Conservation (phyloP, 257 asterid species). For the Echium plantagineum region DNA sequence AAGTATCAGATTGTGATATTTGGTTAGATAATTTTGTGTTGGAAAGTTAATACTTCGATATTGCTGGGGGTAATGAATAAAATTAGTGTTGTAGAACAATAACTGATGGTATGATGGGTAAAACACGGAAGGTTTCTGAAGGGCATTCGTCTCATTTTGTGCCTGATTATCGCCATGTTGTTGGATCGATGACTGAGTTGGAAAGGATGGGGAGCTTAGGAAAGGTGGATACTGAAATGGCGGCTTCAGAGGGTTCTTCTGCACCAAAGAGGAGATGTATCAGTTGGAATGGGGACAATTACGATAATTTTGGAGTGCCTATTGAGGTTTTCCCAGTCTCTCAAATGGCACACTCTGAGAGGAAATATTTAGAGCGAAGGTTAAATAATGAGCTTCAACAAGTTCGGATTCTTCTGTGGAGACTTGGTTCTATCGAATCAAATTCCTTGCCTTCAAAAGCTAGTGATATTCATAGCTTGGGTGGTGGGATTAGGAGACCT, state of each 20-base stretch:
- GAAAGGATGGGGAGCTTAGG: conserved; percentile 45
- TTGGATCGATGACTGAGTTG: too few species aligned
- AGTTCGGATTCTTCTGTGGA: conserved; percentile 50
- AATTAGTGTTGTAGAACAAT: conserved; percentile 20
- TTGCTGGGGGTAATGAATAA: conserved; percentile 13
- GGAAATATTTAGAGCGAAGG: conserved; percentile 41
- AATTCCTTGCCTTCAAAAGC: conserved; percentile 14
- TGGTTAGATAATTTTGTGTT: too few species aligned
- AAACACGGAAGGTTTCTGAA: conserved; percentile 49
- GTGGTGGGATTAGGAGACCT: conserved; percentile 37
- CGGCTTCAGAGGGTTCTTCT: conserved; percentile 26
- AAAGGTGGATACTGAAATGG: conserved; percentile 30
- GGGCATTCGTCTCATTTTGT: conserved; percentile 41
- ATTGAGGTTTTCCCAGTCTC: conserved; percentile 35
- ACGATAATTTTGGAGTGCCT: conserved; percentile 45
- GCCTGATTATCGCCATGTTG: conserved; percentile 50
- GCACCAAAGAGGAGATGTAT: conserved; percentile 22
- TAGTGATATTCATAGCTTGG: conserved; percentile 27
- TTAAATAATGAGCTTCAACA: conserved; percentile 57
- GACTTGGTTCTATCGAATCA: conserved; percentile 12
- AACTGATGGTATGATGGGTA: conserved; percentile 40
- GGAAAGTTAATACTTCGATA: not conserved
- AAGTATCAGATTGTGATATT: too few species aligned
- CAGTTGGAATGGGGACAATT: conserved; percentile 29
- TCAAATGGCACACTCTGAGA: conserved; percentile 46